These are phyloP conservation scores for Magnusiomyces tetraspermus DNA, from an alignment of 1,139 yeast genomes.

Conservation along the genomic window DNA sequence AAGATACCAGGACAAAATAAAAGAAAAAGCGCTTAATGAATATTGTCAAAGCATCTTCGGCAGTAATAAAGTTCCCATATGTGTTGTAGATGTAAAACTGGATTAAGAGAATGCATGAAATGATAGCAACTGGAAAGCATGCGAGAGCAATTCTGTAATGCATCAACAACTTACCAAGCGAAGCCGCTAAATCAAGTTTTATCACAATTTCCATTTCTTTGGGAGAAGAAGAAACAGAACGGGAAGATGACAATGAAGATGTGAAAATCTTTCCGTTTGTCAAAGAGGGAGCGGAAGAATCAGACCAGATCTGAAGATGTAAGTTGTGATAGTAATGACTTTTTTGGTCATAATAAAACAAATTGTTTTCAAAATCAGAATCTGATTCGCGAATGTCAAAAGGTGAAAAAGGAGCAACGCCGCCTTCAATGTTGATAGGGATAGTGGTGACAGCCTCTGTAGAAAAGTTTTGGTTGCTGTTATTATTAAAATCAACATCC, in stretches of 20 bases:
- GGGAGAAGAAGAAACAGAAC: too few species aligned
- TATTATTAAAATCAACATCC: conserved; percentile 31
- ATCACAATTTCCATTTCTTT: conserved; percentile 20
- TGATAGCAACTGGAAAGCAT: conserved; percentile 27
- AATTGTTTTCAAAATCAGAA: conserved; percentile 15
- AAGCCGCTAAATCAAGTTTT: conserved; percentile 31
- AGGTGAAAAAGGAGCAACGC: conserved; percentile 70
- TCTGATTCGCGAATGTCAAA: conserved; percentile 24
- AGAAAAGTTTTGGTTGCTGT: too few species aligned
- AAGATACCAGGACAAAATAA: conserved; percentile 21
- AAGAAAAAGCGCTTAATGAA: conserved; percentile 25
- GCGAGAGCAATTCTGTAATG: conserved; percentile 30
- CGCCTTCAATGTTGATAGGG: conserved; percentile 51
- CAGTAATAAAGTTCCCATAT: conserved; percentile 41
- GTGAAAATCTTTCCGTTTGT: background rate
- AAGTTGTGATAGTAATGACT: conserved; percentile 22
- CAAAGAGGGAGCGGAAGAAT: conserved; percentile 17
- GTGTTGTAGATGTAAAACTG: conserved; percentile 23
- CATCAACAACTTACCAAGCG: conserved; percentile 31
- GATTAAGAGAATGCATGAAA: conserved; percentile 22
- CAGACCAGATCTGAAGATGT: conserved; percentile 33
- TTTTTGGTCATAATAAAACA: conserved; percentile 13
- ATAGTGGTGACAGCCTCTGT: conserved; percentile 12
- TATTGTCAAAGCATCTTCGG: conserved; percentile 40
- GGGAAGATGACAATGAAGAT: too few species aligned